Evolutionary conservation across 2,329 filamentous ascomycete genomes (phyloP), one percentile per base, ranked within the genome.

Genomic region (Fusarium vanettenii): DNA sequence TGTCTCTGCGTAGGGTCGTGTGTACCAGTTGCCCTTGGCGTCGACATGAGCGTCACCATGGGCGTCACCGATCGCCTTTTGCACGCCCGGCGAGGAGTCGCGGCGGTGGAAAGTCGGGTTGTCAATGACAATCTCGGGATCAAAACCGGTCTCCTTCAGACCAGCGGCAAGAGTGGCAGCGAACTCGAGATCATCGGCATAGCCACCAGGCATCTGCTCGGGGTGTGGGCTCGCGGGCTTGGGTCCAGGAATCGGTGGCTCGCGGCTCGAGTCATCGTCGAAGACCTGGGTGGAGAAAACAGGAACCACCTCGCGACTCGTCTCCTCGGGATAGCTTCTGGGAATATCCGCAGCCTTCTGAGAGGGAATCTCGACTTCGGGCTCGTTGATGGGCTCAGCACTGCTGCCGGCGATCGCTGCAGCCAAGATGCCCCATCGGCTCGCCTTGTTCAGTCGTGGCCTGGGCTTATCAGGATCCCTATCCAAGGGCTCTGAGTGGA

Each of bases 131-230:
- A 94, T 90, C 45, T 92, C 88, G 6, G 92, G 90, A 77, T 94
- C 89, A 72, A 95, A 94, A 0, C 93, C 93, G 55, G 91, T 89
- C n/a, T 91, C 88, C 78, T 92, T 84, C 59, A 94, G 85, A 2
- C 91, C 92, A 57, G 92, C 93, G 67, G 92, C 92, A 56, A 94
- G 83, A 4, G 89, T 90, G 31, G 92, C 93, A 9, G 91, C 90
- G 74, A 95, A 94, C 61, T 91, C 91, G 10, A 92, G 83, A 75
- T 94, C 93, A 66, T 92, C 89, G 2, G 85, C 89, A 77, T 93
- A 95, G 11, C 88, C 84, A 22, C 92, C 92, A 27, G 92, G 91
- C 81, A 92, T 89, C 66, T 89, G 87, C 50, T 86, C 79, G 22
- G 79, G 76, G 60, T 84, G 83, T n/a, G 86, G 85, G 70, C 84